These are phyloP conservation scores for Aspergillus biplanus DNA, from an alignment of 495 filamentous ascomycete species.

Conservation along the genomic window DNA sequence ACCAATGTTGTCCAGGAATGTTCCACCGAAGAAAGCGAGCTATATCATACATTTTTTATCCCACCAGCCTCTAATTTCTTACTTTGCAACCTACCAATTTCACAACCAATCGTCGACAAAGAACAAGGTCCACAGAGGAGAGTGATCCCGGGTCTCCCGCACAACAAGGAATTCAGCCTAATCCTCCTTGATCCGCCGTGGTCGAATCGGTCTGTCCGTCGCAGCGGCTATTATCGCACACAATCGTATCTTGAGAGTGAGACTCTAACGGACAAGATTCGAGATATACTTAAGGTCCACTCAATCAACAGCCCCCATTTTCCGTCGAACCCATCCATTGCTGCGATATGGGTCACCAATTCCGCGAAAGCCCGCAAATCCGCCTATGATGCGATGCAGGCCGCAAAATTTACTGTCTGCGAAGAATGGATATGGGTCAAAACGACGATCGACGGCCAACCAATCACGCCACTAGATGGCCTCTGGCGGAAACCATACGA, in stretches of 20 bases:
- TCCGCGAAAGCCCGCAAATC: conserved; percentile 59
- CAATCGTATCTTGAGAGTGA: conserved; percentile 43
- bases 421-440: conserved; percentile 97
- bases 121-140: neutral
- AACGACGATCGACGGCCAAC: conserved; percentile 69
- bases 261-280: conserved; percentile 31
- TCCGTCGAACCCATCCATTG: conserved; percentile 26
- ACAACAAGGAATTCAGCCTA: conserved; percentile 64
- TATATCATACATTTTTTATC: conserved; percentile 40
- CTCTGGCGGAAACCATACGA: conserved; percentile 87
- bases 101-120: conserved; percentile 6
- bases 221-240: conserved; percentile 69
- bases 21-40: neutral
- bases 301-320: conserved; percentile 14
- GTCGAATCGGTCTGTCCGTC: conserved; percentile 84
- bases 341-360: conserved; percentile 90
- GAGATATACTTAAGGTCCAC: conserved; percentile 36
- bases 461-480: conserved; percentile 68
- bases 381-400: conserved; percentile 62
- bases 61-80: conserved; percentile 59
- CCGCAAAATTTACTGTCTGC: conserved; percentile 64
- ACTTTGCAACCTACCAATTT: conserved; percentile 42
- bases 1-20: neutral
- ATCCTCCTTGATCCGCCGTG: conserved; percentile 92
- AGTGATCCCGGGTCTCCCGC: conserved; percentile 35